phyloP scores from a whole-genome alignment of 176 grass and related monocot genomes.

The Eremochloa ophiuroides region DNA sequence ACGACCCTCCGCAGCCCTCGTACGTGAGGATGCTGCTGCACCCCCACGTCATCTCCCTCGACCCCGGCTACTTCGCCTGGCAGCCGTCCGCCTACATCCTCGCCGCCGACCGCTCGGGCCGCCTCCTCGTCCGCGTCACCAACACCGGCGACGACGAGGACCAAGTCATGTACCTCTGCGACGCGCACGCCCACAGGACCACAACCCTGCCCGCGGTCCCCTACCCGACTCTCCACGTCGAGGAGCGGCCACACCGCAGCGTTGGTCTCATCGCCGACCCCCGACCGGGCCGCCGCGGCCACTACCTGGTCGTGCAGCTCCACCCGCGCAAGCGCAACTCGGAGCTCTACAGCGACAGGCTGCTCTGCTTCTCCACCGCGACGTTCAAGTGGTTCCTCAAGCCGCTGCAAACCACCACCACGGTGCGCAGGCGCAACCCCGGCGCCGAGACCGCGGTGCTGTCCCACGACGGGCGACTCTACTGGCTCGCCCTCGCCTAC shows the following conservation, averaged over 20 bases:
- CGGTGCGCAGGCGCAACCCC: not conserved
- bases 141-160: too few relatives aligned
- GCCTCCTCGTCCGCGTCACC: too few relatives aligned
- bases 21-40: not conserved
- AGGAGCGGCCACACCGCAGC: too few relatives aligned
- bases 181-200: too few relatives aligned
- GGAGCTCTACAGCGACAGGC: not conserved
- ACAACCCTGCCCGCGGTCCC: too few relatives aligned
- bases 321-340: not conserved
- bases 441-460: not conserved
- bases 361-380: too few relatives aligned
- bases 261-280: too few relatives aligned
- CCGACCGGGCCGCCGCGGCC: not conserved
- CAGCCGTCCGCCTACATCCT: too few relatives aligned
- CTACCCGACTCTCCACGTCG: too few relatives aligned
- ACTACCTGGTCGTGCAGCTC: conserved; percentile 8
- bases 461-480: not conserved
- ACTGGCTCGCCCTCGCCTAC: not conserved
- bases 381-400: not conserved
- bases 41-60: not conserved
- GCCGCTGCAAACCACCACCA: not conserved
- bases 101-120: too few relatives aligned
- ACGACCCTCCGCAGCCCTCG: not conserved
- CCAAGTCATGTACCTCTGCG: too few relatives aligned
- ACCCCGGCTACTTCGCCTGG: not conserved